phyloP scores from a whole-genome alignment of 805 yeast species.

The Torulaspora franciscae region DNA sequence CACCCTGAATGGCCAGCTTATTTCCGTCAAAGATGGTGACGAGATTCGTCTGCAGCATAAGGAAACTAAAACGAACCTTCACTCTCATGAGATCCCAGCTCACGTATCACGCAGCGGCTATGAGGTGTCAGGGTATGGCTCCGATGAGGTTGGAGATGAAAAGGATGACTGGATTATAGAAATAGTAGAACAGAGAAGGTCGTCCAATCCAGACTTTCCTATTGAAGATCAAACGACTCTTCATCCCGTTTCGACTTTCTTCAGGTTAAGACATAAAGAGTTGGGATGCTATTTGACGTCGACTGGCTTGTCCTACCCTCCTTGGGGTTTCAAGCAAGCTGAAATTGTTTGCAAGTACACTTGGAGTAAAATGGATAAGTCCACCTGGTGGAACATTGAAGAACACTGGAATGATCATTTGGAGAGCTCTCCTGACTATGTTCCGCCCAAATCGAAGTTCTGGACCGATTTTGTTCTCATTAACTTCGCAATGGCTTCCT shows the following conservation, averaged over 20 bases:
- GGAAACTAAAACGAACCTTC: slow-evolving; percentile 59
- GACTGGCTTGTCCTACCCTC: slow-evolving; percentile 75
- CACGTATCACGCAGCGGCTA: slow-evolving; percentile 51
- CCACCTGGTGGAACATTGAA: slow-evolving; percentile 88
- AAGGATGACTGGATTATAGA: slow-evolving; percentile 78
- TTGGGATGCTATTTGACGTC: slow-evolving; percentile 83
- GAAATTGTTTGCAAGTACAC: slow-evolving; percentile 82
- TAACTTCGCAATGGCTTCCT: slow-evolving; percentile 83
- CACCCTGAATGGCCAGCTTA: slow-evolving; percentile 14
- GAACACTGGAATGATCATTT: slow-evolving; percentile 55
- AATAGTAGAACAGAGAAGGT: slow-evolving; percentile 53
- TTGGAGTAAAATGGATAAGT: slow-evolving; percentile 64
- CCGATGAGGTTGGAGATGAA: slow-evolving; percentile 55
- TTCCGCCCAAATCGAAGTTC: slow-evolving; percentile 67
- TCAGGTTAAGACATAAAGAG: slow-evolving; percentile 64
- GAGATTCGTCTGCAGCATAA: slow-evolving; percentile 58
- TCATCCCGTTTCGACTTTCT: slow-evolving; percentile 79
- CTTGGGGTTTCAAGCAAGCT: slow-evolving; percentile 98
- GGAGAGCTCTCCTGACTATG: slow-evolving; percentile 46
- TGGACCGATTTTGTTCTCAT: slow-evolving; percentile 70
- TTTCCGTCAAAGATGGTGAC: slow-evolving; percentile 52
- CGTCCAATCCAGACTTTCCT: slow-evolving; percentile 26
- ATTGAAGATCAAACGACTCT: slow-evolving; percentile 48
- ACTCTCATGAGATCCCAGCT: slow-evolving; percentile 62
- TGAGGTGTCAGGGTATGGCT: slow-evolving; percentile 75